A percentile compares a stretch with the other conserved stretches of the same genome.
These are phyloP conservation scores for Aspergillus diversus DNA, from an alignment of 495 filamentous ascomycete genomes.

Conservation along the genomic window DNA sequence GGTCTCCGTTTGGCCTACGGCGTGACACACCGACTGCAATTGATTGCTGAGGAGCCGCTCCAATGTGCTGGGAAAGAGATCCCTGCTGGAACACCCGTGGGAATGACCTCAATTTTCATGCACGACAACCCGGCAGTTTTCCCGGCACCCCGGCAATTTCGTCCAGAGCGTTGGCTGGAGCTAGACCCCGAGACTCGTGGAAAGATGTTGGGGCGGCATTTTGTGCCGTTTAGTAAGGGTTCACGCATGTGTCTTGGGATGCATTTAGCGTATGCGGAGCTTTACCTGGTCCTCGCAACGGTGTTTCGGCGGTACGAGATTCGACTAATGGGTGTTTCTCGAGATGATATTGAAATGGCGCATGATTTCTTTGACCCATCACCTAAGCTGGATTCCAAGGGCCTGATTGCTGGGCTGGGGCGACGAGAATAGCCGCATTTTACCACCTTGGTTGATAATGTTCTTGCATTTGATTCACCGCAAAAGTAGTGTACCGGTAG, in stretches of 20 bases:
- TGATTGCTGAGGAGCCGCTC: conserved; percentile 16
- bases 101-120: conserved; percentile 15
- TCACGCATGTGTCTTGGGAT: conserved; percentile 17
- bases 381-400: conserved; percentile 37
- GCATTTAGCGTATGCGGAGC: conserved; percentile 28
- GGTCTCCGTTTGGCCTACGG: conserved; percentile 11
- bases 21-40: conserved; percentile 10
- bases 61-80: conserved; percentile 3
- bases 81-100: conserved; percentile 12
- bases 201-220: conserved; percentile 4
- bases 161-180: conserved; percentile 16
- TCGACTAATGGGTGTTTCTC: conserved; percentile 40
- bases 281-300: conserved; percentile 36
- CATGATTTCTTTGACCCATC: conserved; percentile 44
- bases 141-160: conserved; percentile 7
- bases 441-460: not conserved
- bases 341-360: conserved; percentile 35
- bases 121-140: conserved; percentile 12
- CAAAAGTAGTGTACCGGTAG: too few relatives aligned
- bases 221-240: conserved; percentile 18
- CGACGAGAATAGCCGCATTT: not conserved
- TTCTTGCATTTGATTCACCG: too few relatives aligned
- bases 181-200: not conserved
- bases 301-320: conserved; percentile 36
- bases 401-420: conserved; percentile 22